phyloP scores from a whole-genome alignment of 345 rosid species.

The Psidium friedrichsthalianum region DNA sequence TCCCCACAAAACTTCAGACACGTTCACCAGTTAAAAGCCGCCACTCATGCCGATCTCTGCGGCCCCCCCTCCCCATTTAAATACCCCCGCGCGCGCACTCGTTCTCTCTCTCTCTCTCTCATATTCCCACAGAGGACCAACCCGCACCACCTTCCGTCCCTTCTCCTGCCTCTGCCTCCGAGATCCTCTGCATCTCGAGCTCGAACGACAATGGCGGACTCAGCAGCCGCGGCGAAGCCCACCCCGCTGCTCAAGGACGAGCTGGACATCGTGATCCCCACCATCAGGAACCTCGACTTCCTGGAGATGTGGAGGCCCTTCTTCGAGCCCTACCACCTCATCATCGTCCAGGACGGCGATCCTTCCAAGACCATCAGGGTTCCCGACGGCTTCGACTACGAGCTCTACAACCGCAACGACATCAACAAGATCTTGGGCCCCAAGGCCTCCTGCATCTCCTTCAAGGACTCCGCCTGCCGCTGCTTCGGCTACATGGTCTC shows the following conservation, averaged over 20 bases:
- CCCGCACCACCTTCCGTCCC: not conserved
- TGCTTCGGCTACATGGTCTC: slow-evolving; percentile 98
- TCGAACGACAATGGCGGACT: slow-evolving; percentile 27
- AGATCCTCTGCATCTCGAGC: not conserved
- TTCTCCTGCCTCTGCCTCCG: not conserved
- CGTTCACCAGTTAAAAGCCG: not conserved
- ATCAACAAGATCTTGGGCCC: slow-evolving; percentile 83
- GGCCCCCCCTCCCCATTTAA: not conserved
- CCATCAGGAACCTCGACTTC: slow-evolving; percentile 86
- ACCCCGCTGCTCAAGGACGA: slow-evolving; percentile 57
- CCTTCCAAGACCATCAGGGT: slow-evolving; percentile 73
- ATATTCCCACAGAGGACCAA: too few relatives aligned
- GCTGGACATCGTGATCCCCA: slow-evolving; percentile 91
- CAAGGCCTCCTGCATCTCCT: slow-evolving; percentile 90
- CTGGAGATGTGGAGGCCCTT: slow-evolving; percentile 99
- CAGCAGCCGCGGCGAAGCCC: slow-evolving; percentile 27
- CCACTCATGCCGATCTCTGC: not conserved
- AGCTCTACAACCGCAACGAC: slow-evolving; percentile 86
- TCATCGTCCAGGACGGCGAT: slow-evolving; percentile 95
- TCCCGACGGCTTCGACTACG: slow-evolving; percentile 88
- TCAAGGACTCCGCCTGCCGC: slow-evolving; percentile 95
- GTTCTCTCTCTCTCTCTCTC: not conserved
- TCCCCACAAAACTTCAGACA: not conserved
- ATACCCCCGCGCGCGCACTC: not conserved
- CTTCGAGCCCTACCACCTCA: slow-evolving; percentile 83